Evolutionary conservation across 2,329 filamentous ascomycete species (phyloP).

Genomic region (Chrysoporthe deuterocubensis): DNA sequence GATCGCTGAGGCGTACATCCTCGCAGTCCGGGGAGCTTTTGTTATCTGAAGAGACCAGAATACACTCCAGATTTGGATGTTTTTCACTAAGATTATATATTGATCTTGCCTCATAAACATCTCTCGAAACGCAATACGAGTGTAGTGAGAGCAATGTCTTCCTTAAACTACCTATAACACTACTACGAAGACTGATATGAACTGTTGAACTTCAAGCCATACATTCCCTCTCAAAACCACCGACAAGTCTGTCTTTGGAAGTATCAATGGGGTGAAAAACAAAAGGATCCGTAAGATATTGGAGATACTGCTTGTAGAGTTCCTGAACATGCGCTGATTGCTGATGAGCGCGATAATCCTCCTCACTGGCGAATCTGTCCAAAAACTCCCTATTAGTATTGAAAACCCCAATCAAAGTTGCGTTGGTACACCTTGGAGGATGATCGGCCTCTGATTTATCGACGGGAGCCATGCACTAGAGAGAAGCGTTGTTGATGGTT

Average conservation of each 20-base stretch:
- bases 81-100: no score
- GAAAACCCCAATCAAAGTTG: background rate
- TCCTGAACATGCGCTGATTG: constrained; percentile 18
- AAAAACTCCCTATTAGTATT: background rate
- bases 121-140: no score
- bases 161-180: no score
- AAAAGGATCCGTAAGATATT: constrained; percentile 19
- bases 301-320: constrained; percentile 15
- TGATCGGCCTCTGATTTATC: no score
- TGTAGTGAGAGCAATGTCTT: no score
- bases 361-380: constrained; percentile 16
- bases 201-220: background rate
- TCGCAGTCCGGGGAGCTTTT: background rate
- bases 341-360: constrained; percentile 15
- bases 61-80: background rate
- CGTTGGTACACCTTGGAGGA: background rate
- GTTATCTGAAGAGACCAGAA: background rate
- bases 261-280: constrained; percentile 13
- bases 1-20: background rate
- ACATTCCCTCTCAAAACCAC: constrained; percentile 16
- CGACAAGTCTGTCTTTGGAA: background rate
- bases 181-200: no score
- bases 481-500: no score
- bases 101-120: no score
- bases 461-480: no score